A percentile compares a stretch with the other conserved stretches of the same genome.
Evolutionary conservation across 1,284 basidiomycete species (phyloP).

Genomic region (Microbotryum violaceum): DNA sequence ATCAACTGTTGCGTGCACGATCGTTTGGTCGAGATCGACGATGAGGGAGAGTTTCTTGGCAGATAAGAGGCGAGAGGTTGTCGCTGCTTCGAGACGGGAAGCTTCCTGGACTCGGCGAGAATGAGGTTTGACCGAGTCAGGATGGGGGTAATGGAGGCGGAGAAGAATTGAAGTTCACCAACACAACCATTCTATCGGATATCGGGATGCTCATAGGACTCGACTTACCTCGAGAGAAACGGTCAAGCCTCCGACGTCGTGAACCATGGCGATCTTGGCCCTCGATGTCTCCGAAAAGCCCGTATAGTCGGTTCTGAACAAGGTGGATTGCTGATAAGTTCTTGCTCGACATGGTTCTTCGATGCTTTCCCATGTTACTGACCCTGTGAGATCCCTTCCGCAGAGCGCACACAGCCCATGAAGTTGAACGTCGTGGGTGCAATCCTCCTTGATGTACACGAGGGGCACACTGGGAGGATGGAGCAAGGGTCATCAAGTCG

Average conservation of each 20-base stretch:
- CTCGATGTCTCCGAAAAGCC: constrained; percentile 71
- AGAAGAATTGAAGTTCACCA: not conserved
- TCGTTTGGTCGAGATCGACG: constrained; percentile 97
- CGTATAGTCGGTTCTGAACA: constrained; percentile 67
- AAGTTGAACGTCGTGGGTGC: constrained; percentile 87
- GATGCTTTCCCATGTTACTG: constrained; percentile 37
- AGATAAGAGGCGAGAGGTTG: constrained; percentile 65
- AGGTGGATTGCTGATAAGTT: constrained; percentile 8
- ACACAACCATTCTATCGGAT: too few species aligned
- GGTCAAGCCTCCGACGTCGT: constrained; percentile 47
- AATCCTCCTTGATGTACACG: constrained; percentile 68
- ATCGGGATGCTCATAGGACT: not conserved
- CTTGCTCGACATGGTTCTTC: not conserved
- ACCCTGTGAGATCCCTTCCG: constrained; percentile 89
- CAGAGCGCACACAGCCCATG: constrained; percentile 87
- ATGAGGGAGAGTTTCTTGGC: constrained; percentile 81
- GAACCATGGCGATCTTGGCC: constrained; percentile 76
- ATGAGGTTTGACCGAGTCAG: not conserved
- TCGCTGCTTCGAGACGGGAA: constrained; percentile 73
- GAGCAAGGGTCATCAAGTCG: not conserved
- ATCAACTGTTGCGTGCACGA: constrained; percentile 97
- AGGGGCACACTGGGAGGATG: constrained; percentile 46
- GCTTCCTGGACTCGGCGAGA: constrained; percentile 58
- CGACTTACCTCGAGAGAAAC: constrained; percentile 39
- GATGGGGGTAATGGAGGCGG: not conserved